Percentiles rank a stretch among this genome's conserved stretches.
These are phyloP conservation scores for Pleurotus cornucopiae DNA, from an alignment of 768 basidiomycete genomes.

Conservation along the genomic window DNA sequence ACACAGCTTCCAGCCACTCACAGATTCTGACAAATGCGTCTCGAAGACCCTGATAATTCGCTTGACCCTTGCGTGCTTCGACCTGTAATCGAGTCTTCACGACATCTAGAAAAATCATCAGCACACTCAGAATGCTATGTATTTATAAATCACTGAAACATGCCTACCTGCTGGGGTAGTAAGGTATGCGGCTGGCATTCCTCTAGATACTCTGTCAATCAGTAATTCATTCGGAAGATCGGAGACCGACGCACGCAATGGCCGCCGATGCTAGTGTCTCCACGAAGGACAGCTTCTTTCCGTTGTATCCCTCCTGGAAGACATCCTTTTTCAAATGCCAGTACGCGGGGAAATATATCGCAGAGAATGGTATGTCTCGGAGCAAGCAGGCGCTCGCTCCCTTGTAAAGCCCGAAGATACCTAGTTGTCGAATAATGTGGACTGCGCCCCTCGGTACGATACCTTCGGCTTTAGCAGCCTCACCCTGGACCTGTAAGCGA, in stretches of 20 bases:
- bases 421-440: slow-evolving; percentile 91
- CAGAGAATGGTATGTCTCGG: slow-evolving; percentile 96
- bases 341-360: slow-evolving; percentile 87
- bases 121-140: background rate
- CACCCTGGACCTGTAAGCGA: slow-evolving; percentile 92
- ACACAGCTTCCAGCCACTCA: slow-evolving; percentile 31
- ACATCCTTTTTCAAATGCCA: slow-evolving; percentile 89
- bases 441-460: slow-evolving; percentile 78
- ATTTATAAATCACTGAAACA: slow-evolving; percentile 9
- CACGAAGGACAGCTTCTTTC: slow-evolving; percentile 85
- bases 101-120: slow-evolving; percentile 56
- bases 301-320: slow-evolving; percentile 94
- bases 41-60: slow-evolving; percentile 81
- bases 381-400: slow-evolving; percentile 91
- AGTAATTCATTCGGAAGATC: slow-evolving; percentile 13
- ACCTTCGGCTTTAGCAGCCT: slow-evolving; percentile 85
- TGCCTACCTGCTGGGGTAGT: slow-evolving; percentile 82
- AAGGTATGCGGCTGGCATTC: slow-evolving; percentile 96
- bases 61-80: slow-evolving; percentile 88
- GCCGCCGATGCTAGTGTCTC: slow-evolving; percentile 85
- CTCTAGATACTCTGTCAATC: slow-evolving; percentile 48
- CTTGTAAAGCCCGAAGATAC: slow-evolving; percentile 88
- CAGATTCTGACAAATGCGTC: slow-evolving; percentile 93
- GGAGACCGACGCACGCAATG: slow-evolving; percentile 59
- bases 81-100: slow-evolving; percentile 96